Percentiles rank a stretch among this genome's conserved stretches.
phyloP scores from a whole-genome alignment of 441 rosid genomes.

The Mallotus japonicus region DNA sequence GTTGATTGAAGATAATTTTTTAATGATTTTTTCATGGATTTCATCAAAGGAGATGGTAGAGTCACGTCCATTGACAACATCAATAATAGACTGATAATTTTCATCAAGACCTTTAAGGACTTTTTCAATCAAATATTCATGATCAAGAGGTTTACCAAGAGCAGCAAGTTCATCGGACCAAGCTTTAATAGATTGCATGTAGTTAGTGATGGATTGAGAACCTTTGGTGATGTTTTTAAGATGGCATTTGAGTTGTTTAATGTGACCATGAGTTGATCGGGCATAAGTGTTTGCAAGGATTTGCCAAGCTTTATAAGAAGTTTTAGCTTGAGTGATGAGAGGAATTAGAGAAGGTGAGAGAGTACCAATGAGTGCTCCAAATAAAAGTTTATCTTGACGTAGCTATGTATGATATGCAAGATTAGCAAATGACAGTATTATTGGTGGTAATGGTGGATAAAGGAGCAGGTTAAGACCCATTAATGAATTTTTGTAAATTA shows the following conservation, averaged over 20 bases:
- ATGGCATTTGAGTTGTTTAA: neutral
- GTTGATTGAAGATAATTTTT: no score
- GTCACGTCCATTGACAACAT: no score
- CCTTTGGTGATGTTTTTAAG: neutral
- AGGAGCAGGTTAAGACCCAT: neutral
- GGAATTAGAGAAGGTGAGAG: neutral
- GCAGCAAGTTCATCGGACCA: neutral
- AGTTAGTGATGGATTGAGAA: neutral
- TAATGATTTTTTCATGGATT: no score
- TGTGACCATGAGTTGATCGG: neutral
- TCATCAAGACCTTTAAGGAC: neutral
- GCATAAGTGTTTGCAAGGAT: neutral
- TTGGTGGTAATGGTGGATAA: neutral
- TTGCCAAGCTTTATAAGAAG: neutral
- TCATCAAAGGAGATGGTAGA: no score
- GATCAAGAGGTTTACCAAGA: neutral
- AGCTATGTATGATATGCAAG: neutral
- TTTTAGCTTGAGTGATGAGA: neutral
- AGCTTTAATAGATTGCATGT: neutral
- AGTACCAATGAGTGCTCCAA: neutral
- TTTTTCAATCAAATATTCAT: neutral
- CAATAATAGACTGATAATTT: no score
- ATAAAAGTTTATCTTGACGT: neutral
- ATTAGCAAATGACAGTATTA: neutral
- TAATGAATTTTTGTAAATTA: neutral